Conservation (phyloP, 2,329 filamentous ascomycete genomes). For the Hymenoscyphus linearis region DNA sequence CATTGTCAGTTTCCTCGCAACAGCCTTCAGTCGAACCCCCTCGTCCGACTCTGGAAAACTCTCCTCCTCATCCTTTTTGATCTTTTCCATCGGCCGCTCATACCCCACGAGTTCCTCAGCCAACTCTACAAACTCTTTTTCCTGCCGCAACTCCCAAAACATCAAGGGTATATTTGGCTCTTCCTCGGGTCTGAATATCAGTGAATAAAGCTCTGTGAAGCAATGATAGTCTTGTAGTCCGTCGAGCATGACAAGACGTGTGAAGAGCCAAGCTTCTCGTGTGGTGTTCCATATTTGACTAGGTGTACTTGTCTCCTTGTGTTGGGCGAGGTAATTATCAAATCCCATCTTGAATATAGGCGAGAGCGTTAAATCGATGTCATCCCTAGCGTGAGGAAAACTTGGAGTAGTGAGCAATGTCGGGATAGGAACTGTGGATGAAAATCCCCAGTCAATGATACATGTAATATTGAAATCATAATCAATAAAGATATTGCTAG, state of each 20-base stretch:
- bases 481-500: conserved; percentile 29
- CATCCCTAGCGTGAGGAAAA: not conserved
- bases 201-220: conserved; percentile 15
- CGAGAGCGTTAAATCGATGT: not conserved
- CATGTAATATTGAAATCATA: conserved; percentile 30
- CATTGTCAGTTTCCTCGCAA: conserved; percentile 18
- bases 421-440: conserved; percentile 14
- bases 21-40: conserved; percentile 7
- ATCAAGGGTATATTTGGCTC: conserved; percentile 12
- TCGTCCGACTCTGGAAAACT: conserved; percentile 12
- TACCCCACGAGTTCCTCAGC: conserved; percentile 12
- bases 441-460: conserved; percentile 30
- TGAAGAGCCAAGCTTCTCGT: conserved; percentile 14
- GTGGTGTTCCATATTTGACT: conserved; percentile 11
- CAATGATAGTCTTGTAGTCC: conserved; percentile 17
- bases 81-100: conserved; percentile 10
- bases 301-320: conserved; percentile 2
- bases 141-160: conserved; percentile 10
- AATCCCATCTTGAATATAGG: conserved; percentile 10
- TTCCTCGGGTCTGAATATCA: conserved; percentile 10
- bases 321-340: conserved; percentile 1
- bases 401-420: not conserved
- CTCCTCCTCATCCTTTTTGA: conserved; percentile 15
- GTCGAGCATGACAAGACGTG: conserved; percentile 16
- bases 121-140: conserved; percentile 15